phyloP scores from a whole-genome alignment of 2,329 filamentous ascomycete genomes.

The Arthrinium phaeospermum region DNA sequence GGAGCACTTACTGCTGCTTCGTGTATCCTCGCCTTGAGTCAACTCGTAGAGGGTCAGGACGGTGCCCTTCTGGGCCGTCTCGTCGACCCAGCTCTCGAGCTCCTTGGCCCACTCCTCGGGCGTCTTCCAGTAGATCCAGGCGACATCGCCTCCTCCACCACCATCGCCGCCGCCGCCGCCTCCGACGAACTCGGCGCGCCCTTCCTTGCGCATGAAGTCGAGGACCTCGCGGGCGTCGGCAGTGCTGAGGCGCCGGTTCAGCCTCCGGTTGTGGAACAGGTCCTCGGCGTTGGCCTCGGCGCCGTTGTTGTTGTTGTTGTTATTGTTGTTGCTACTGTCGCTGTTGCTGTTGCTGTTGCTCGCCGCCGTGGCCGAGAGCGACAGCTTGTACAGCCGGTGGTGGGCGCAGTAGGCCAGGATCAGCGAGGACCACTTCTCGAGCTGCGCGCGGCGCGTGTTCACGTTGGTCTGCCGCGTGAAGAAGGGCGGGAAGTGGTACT shows the following conservation, averaged over 20 bases:
- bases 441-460: constrained; percentile 75
- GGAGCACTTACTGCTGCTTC: constrained; percentile 63
- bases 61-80: constrained; percentile 84
- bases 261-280: constrained; percentile 63
- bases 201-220: constrained; percentile 63
- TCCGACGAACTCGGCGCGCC: constrained; percentile 69
- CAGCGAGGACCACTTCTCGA: constrained; percentile 84
- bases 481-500: constrained; percentile 83
- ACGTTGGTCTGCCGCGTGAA: constrained; percentile 81
- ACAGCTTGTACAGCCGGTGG: constrained; percentile 77
- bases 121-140: constrained; percentile 83
- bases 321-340: constrained; percentile 42
- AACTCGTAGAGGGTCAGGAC: constrained; percentile 95
- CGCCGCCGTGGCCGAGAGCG: constrained; percentile 54
- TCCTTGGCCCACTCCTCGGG: constrained; percentile 88
- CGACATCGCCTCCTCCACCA: constrained; percentile 55
- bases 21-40: constrained; percentile 81
- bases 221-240: constrained; percentile 64
- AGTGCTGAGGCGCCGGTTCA: constrained; percentile 57
- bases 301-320: constrained; percentile 43
- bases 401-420: constrained; percentile 84
- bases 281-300: constrained; percentile 33
- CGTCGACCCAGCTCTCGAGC: constrained; percentile 82
- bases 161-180: constrained; percentile 31
- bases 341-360: constrained; percentile 41